Evolutionary conservation across 164 flowering plant species (phyloP).

Genomic region (Stephania japonica): DNA sequence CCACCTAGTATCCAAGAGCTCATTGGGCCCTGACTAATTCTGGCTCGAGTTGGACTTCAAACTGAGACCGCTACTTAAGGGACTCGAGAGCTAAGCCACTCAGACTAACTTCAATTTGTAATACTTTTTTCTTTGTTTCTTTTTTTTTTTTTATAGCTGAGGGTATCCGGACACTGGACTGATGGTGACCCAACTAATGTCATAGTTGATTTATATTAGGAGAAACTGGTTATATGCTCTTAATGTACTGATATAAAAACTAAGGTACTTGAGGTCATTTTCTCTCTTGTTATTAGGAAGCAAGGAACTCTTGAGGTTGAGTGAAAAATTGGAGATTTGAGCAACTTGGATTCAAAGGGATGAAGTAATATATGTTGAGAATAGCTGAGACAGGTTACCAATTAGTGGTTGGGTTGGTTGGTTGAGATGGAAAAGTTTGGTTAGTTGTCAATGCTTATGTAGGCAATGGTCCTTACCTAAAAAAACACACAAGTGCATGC

Average conservation of each 20-base stretch:
- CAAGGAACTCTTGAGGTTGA: not conserved
- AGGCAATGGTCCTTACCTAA: not conserved
- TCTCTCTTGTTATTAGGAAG: not conserved
- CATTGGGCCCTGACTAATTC: no score
- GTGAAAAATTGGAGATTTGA: not conserved
- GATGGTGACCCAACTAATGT: no score
- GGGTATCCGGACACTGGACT: no score
- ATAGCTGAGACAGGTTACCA: constrained; percentile 1
- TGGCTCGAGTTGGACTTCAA: no score
- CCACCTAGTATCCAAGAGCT: no score
- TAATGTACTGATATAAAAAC: not conserved
- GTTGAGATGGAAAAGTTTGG: not conserved
- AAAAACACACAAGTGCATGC: not conserved
- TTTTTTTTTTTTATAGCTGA: no score
- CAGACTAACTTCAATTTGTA: no score
- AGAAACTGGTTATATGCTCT: no score
- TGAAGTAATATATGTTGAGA: not conserved
- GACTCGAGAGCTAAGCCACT: no score
- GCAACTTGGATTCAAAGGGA: constrained; percentile 3
- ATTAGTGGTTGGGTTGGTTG: not conserved
- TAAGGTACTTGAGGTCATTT: not conserved
- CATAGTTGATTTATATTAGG: no score
- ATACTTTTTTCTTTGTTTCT: no score
- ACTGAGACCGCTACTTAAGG: no score
- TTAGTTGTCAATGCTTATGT: not conserved